Base-by-base conservation (phyloP, 2,329 filamentous ascomycete genomes). In the Sporothrix luriei region DNA sequence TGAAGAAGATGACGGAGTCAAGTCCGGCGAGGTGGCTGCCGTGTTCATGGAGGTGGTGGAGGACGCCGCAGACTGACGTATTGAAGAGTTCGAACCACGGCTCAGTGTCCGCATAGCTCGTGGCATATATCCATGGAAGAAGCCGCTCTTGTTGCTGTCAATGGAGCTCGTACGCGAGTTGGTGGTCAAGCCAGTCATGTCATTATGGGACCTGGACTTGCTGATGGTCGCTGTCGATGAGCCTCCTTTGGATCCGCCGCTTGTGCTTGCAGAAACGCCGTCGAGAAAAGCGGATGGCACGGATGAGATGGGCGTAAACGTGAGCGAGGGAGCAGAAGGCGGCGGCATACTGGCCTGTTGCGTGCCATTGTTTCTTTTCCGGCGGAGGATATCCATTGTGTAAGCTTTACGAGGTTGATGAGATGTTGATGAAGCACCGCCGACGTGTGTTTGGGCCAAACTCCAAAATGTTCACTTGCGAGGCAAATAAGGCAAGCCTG, bases 101-200 rank as follows among this genome's bases (percentile, higher is more conserved):
- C 75, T 75, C 13, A 75, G 68, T 5, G 74, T 73, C 57, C 74
- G 72, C 59, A 75, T 73, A 49, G 73, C 72, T 19, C 65, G 68
- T 21, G 73, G 73, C 57, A 74, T 65, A 46, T 74, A 62, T 38
- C 57, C 57, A 43, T 62, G 74, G 69, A 76, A 74, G 68, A 76
- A 75, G 33, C 72, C 69, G 71, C 70, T 73, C 43, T 73, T 75
- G 68, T 65, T 72, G 59, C 74, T 74, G 51, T 75, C 73, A 69
- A 73, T 69, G 13, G 75, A 75, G 68, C 73, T 75, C 7, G 74
- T 68, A 33, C 75, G 73, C 16, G 75, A 75, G 64, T 70, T 73
- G 16, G 72, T 69, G 26, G 70, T 69, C 1, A 68, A 13, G 4
- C 62, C 67, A 19, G 69, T 14, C 70, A 69, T 69, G 40, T 73